Evolutionary conservation across 805 yeast genomes (phyloP).

Genomic region (Suhomyces kilbournensis): DNA sequence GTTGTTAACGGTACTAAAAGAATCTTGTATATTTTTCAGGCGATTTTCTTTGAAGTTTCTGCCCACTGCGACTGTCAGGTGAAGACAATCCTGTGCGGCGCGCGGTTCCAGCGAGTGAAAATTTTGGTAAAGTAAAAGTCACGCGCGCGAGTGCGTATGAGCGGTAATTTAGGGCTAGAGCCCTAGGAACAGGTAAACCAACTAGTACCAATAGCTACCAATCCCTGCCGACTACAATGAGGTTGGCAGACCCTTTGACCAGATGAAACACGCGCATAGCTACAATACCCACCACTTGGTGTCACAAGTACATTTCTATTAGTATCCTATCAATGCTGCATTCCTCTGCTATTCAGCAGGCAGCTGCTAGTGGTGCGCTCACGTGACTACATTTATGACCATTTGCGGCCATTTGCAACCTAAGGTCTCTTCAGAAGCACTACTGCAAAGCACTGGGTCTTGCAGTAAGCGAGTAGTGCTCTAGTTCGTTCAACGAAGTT

Average conservation of each 20-base stretch:
- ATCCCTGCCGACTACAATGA: not conserved
- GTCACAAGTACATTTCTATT: not conserved
- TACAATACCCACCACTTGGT: not conserved
- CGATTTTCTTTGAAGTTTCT: not conserved
- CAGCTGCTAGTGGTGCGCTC: not conserved
- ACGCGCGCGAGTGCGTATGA: not conserved
- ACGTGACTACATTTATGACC: not conserved
- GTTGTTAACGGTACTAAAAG: slow-evolving; percentile 1
- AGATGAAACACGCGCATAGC: not conserved
- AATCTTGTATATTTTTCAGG: not conserved
- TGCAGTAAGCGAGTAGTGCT: slow-evolving; percentile 24
- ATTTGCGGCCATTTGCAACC: not conserved
- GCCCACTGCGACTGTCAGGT: not conserved
- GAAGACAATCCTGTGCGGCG: not conserved
- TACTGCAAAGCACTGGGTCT: not conserved
- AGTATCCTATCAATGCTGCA: not conserved
- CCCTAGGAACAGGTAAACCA: not conserved
- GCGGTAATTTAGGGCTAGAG: not conserved
- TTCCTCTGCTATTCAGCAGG: not conserved
- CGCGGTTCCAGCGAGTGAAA: not conserved
- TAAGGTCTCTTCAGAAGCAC: not conserved
- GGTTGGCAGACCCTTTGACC: not conserved
- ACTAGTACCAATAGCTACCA: not conserved
- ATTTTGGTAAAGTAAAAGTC: not conserved
- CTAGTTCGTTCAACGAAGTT: slow-evolving; percentile 24